Conservation (phyloP, 2,329 filamentous ascomycete species). For the Clonostachys rhizophaga region DNA sequence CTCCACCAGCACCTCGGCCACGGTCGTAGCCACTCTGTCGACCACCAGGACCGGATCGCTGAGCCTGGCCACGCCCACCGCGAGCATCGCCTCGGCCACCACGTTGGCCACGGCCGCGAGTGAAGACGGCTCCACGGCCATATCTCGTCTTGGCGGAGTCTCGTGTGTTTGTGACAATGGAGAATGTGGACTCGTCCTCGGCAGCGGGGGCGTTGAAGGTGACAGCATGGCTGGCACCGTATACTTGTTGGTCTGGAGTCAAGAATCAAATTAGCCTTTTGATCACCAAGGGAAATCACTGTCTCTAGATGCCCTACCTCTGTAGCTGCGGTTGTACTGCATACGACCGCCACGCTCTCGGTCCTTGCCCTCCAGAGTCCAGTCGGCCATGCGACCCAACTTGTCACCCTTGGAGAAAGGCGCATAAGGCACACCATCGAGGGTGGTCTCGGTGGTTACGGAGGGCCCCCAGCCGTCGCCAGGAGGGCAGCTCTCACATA, state of each 20-base stretch:
- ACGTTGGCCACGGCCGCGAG: constrained; percentile 77
- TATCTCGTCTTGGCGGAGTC: constrained; percentile 84
- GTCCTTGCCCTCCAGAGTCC: constrained; percentile 89
- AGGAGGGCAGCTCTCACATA: constrained; percentile 68
- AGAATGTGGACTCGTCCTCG: constrained; percentile 97
- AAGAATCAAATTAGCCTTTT: not conserved
- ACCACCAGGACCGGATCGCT: constrained; percentile 65
- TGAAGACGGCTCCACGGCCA: constrained; percentile 84
- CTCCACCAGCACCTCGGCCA: constrained; percentile 62
- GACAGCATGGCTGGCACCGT: constrained; percentile 81
- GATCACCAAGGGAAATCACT: not conserved
- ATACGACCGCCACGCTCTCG: constrained; percentile 73
- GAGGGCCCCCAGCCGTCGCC: constrained; percentile 86
- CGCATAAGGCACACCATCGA: constrained; percentile 94
- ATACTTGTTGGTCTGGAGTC: constrained; percentile 83
- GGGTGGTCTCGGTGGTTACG: constrained; percentile 77
- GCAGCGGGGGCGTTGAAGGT: constrained; percentile 87
- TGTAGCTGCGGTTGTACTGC: constrained; percentile 89
- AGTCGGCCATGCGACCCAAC: constrained; percentile 98
- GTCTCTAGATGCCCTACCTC: constrained; percentile 54
- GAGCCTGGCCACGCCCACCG: constrained; percentile 55
- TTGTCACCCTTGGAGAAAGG: constrained; percentile 99
- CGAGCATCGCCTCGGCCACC: constrained; percentile 60
- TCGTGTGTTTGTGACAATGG: constrained; percentile 91
- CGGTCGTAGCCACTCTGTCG: constrained; percentile 68